A percentile compares a stretch with the other conserved stretches of the same genome.
These are phyloP conservation scores for Hyphopichia burtonii DNA, from an alignment of 1,139 yeast genomes.

Conservation along the genomic window DNA sequence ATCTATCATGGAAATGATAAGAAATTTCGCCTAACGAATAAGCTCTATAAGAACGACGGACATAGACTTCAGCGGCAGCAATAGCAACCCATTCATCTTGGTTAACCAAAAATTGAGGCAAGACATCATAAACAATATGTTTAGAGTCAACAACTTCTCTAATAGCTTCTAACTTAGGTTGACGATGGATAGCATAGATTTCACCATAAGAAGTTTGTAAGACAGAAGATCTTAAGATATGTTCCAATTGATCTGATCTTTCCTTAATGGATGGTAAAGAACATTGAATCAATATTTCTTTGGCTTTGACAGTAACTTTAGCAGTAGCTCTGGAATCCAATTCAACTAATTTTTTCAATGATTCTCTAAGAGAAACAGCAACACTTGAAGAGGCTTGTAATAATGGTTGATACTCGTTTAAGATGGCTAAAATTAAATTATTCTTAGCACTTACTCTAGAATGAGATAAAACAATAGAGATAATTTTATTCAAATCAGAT, in stretches of 20 bases:
- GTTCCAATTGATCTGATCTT: conserved; percentile 96
- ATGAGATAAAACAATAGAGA: conserved; percentile 76
- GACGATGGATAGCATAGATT: conserved; percentile 68
- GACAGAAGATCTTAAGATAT: conserved; percentile 87
- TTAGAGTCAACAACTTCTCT: conserved; percentile 94
- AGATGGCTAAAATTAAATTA: conserved; percentile 80
- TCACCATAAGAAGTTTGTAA: conserved; percentile 89
- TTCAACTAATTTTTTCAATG: conserved; percentile 78
- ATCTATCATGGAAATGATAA: conserved; percentile 58
- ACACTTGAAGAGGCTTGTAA: conserved; percentile 66
- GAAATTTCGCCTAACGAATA: conserved; percentile 79
- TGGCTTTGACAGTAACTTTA: conserved; percentile 92
- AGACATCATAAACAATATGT: conserved; percentile 93
- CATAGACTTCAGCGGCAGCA: conserved; percentile 96
- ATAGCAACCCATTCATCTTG: conserved; percentile 85
- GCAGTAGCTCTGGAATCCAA: conserved; percentile 87
- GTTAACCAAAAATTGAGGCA: conserved; percentile 84
- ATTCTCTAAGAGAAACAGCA: conserved; percentile 66
- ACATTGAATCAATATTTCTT: conserved; percentile 94
- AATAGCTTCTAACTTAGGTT: conserved; percentile 77
- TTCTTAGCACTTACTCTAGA: conserved; percentile 92
- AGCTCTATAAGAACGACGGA: conserved; percentile 96
- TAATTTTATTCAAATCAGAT: conserved; percentile 71
- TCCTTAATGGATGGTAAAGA: conserved; percentile 94
- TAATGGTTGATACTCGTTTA: conserved; percentile 76